Percentiles rank a stretch among this genome's conserved stretches.
Conservation (phyloP, 2,329 filamentous ascomycete species). For the Fusarium verrucosum region DNA sequence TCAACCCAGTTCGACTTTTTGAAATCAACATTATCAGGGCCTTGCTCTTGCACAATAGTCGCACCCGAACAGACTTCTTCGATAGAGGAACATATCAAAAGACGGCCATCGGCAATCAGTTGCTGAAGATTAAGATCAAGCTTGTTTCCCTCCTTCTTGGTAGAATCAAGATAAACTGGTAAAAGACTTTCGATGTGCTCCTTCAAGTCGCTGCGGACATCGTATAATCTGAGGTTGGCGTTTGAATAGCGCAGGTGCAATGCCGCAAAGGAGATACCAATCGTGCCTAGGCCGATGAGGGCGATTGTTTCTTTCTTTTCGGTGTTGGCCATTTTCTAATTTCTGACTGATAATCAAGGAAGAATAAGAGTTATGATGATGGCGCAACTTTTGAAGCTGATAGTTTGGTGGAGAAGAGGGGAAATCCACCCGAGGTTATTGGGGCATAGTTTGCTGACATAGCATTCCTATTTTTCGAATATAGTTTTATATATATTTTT, state of each 20-base stretch:
- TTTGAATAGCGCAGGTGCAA: constrained; percentile 28
- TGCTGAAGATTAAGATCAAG: rapidly evolving
- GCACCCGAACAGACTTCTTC: constrained; percentile 16
- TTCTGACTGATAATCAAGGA: rapidly evolving
- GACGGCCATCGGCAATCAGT: neutral
- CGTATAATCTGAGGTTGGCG: constrained; percentile 18
- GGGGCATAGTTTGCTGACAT: neutral
- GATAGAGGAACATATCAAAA: constrained; percentile 19
- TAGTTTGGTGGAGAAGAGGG: constrained; percentile 19
- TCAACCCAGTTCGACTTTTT: constrained; percentile 30
- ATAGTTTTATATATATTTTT: neutral
- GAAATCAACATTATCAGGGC: constrained; percentile 30
- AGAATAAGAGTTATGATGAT: neutral
- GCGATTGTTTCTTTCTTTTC: constrained; percentile 18
- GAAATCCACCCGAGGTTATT: constrained; percentile 22
- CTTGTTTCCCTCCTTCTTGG: neutral
- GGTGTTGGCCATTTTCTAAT: neutral
- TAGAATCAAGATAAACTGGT: constrained; percentile 17
- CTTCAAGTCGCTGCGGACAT: constrained; percentile 26
- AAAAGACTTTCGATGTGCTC: constrained; percentile 23
- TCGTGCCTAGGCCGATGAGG: constrained; percentile 29
- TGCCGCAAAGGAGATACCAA: constrained; percentile 28
- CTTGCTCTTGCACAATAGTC: constrained; percentile 35
- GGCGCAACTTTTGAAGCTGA: neutral
- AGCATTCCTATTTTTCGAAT: neutral